Evolutionary conservation across 2,329 filamentous ascomycete species (phyloP).

Genomic region (Fusarium scirpi): DNA sequence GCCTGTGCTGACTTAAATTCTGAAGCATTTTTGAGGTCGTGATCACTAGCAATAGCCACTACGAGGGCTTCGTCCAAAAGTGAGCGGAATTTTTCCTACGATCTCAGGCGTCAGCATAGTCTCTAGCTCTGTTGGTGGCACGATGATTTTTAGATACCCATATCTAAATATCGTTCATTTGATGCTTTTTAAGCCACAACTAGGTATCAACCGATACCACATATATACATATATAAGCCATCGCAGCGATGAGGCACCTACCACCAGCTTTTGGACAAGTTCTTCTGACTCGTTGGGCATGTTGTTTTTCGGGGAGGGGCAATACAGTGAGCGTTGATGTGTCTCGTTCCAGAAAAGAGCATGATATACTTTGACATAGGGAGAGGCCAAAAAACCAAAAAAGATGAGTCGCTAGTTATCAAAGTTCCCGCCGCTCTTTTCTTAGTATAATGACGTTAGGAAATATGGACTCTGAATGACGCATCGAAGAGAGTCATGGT

Average conservation of each 20-base stretch:
- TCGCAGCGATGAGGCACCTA: conserved; percentile 33
- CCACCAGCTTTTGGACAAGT: conserved; percentile 48
- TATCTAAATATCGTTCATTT: conserved; percentile 5
- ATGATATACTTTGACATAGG: conserved; percentile 33
- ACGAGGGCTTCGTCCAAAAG: conserved; percentile 83
- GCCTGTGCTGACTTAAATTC: conserved; percentile 66
- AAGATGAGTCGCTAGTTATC: background rate
- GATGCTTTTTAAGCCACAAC: conserved; percentile 14
- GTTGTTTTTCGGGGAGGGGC: conserved; percentile 19
- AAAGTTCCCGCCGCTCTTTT: background rate
- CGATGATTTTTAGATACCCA: background rate
- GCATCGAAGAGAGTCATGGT: conserved; percentile 34
- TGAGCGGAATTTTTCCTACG: conserved; percentile 77
- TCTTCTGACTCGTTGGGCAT: conserved; percentile 45
- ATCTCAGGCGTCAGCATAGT: conserved; percentile 19
- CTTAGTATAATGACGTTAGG: conserved; percentile 12
- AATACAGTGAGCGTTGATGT: conserved; percentile 24
- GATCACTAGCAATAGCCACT: conserved; percentile 80
- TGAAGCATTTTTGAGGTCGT: conserved; percentile 67
- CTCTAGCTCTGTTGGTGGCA: background rate
- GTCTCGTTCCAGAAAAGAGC: conserved; percentile 31
- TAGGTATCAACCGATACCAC: background rate
- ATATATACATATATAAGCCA: conserved; percentile 2
- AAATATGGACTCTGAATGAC: conserved; percentile 29
- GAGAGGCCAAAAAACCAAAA: background rate